Conservation (phyloP, 768 basidiomycete species). For the Mycena alexandri region DNA sequence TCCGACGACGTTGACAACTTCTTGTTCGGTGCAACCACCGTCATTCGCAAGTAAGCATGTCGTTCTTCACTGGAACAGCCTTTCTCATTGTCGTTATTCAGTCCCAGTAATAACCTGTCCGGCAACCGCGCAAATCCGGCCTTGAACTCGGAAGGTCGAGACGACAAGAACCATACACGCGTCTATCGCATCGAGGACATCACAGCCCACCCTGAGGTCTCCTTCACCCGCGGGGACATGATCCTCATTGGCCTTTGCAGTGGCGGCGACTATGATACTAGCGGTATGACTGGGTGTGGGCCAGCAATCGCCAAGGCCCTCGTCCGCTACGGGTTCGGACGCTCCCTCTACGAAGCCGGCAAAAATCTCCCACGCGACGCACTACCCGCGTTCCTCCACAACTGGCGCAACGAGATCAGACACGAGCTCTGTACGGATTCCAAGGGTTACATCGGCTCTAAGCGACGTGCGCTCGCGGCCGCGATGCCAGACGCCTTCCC, state of each 20-base stretch:
- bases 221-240: conserved; percentile 76
- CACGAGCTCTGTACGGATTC: conserved; percentile 80
- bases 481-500: conserved; percentile 78
- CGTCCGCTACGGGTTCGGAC: conserved; percentile 85
- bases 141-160: conserved; percentile 74
- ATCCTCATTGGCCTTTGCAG: conserved; percentile 87
- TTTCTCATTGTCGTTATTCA: conserved; percentile 44
- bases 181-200: conserved; percentile 59
- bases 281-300: conserved; percentile 77
- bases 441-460: conserved; percentile 70
- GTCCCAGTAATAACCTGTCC: conserved; percentile 77
- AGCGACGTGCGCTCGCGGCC: conserved; percentile 73
- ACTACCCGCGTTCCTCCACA: conserved; percentile 66
- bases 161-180: conserved; percentile 78
- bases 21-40: conserved; percentile 85
- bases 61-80: too few relatives aligned
- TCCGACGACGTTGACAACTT: conserved; percentile 96
- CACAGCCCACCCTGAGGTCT: conserved; percentile 54
- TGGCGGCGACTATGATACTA: conserved; percentile 92
- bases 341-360: conserved; percentile 73
- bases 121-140: conserved; percentile 76
- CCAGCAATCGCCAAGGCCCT: conserved; percentile 80
- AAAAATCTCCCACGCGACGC: conserved; percentile 56
- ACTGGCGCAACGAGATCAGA: conserved; percentile 74
- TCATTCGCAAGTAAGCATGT: conserved; percentile 83